These are phyloP conservation scores for Neurospora tetrasperma DNA, from an alignment of 495 filamentous ascomycete species.

Conservation along the genomic window DNA sequence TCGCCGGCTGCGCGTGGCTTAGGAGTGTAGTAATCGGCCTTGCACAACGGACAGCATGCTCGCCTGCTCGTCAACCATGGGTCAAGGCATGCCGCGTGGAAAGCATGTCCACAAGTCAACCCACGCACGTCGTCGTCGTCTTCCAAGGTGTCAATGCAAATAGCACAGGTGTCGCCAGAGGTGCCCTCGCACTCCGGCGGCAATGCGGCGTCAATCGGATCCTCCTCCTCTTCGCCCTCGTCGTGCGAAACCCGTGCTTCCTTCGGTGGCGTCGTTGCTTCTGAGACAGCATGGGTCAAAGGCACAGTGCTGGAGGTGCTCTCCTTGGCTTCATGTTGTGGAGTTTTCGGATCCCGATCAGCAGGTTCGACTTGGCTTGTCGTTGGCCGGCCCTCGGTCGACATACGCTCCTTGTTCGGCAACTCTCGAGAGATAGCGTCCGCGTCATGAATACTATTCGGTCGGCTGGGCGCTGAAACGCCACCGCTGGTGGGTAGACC, in stretches of 20 bases:
- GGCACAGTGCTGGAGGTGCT: conserved; percentile 21
- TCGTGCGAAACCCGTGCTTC: conserved; percentile 31
- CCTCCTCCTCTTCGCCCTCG: conserved; percentile 68
- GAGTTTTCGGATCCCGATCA: conserved; percentile 8
- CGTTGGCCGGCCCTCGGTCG: conserved; percentile 23
- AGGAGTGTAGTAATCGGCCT: conserved; percentile 89
- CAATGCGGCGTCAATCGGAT: conserved; percentile 73
- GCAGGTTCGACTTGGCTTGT: conserved; percentile 11
- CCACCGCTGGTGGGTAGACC: conserved; percentile 79
- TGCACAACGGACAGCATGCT: conserved; percentile 94
- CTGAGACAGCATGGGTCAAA: conserved; percentile 6
- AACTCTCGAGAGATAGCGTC: conserved; percentile 42
- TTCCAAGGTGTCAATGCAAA: conserved; percentile 88
- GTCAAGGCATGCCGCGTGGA: conserved; percentile 89
- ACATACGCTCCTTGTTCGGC: conserved; percentile 27
- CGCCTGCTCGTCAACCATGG: conserved; percentile 90
- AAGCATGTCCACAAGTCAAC: conserved; percentile 88
- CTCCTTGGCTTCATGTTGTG: conserved; percentile 21
- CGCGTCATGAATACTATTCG: conserved; percentile 54
- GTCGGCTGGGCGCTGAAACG: conserved; percentile 64
- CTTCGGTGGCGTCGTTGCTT: conserved; percentile 14
- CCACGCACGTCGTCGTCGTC: conserved; percentile 94
- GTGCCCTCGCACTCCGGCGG: conserved; percentile 72
- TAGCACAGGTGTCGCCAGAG: conserved; percentile 93
- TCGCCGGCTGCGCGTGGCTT: conserved; percentile 53